Evolutionary conservation across 805 yeast species (phyloP).

Genomic region (Saccharomycopsis olivae): DNA sequence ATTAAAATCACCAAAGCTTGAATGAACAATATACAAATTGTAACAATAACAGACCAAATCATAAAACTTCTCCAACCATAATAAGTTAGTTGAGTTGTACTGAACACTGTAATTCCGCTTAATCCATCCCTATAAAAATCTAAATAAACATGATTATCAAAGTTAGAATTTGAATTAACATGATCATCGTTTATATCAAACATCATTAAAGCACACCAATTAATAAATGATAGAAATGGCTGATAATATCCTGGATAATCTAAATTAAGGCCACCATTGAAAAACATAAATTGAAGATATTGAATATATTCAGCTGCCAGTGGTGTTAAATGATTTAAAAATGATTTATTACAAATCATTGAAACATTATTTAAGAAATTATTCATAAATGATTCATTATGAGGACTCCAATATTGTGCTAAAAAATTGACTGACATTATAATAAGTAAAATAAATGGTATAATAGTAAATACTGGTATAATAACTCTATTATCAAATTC

Average conservation of each 20-base stretch:
- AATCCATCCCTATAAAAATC: conserved; percentile 31
- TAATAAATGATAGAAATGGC: conserved; percentile 37
- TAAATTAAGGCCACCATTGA: conserved; percentile 43
- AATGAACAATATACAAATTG: neutral
- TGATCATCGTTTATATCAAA: conserved; percentile 17
- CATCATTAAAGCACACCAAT: conserved; percentile 46
- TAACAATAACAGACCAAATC: conserved; percentile 20
- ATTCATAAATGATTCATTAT: conserved; percentile 41
- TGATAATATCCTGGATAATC: conserved; percentile 55
- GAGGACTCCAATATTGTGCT: conserved; percentile 38
- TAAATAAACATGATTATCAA: conserved; percentile 32
- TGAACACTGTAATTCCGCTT: conserved; percentile 27
- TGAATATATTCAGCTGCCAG: conserved; percentile 36
- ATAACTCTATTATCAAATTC: conserved; percentile 23
- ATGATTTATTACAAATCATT: conserved; percentile 46
- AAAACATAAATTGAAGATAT: conserved; percentile 50
- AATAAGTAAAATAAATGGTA: conserved; percentile 32
- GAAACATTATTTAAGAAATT: conserved; percentile 44
- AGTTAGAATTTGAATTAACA: conserved; percentile 18
- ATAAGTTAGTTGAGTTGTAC: conserved; percentile 7
- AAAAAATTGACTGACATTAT: conserved; percentile 28
- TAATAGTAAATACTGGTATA: conserved; percentile 23
- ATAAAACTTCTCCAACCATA: conserved; percentile 36
- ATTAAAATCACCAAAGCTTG: conserved; percentile 1
- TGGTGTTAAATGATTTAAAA: conserved; percentile 47